Evolutionary conservation across 768 basidiomycete species (phyloP).

Genomic region (Leccinum disarticulatum): DNA sequence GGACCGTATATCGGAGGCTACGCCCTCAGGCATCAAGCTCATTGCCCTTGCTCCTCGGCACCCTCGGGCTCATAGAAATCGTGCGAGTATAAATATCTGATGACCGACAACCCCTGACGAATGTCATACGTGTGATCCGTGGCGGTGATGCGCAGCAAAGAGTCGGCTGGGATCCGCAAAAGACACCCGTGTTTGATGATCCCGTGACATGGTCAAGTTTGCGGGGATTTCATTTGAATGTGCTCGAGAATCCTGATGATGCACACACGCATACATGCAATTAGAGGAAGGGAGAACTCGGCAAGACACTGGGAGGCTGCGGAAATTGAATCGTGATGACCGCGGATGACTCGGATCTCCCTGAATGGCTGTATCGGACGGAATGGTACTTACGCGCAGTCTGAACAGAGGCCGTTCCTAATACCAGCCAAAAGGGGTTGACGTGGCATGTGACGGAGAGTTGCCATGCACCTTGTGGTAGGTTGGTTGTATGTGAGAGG

Average conservation of each 20-base stretch:
- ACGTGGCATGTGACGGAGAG: background rate
- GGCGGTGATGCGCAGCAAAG: background rate
- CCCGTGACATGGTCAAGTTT: background rate
- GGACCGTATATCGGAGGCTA: conserved; percentile 54
- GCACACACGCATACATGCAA: background rate
- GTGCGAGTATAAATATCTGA: conserved; percentile 28
- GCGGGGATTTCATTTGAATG: background rate
- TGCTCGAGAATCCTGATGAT: background rate
- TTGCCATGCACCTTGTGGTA: background rate
- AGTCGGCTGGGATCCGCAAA: background rate
- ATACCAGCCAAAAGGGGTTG: background rate
- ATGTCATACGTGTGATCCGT: background rate
- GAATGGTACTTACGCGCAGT: background rate
- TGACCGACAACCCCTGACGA: background rate
- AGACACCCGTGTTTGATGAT: background rate
- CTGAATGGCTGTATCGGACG: background rate
- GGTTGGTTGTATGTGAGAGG: background rate
- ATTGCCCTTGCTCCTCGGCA: conserved; percentile 38
- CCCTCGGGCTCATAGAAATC: conserved; percentile 36
- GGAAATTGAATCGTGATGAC: background rate
- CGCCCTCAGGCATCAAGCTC: conserved; percentile 39
- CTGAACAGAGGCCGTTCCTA: background rate
- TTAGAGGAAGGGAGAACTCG: background rate
- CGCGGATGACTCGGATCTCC: background rate
- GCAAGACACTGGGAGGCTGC: background rate